Conservation (phyloP, 768 basidiomycete species). For the Leucosporidium yakuticum region DNA sequence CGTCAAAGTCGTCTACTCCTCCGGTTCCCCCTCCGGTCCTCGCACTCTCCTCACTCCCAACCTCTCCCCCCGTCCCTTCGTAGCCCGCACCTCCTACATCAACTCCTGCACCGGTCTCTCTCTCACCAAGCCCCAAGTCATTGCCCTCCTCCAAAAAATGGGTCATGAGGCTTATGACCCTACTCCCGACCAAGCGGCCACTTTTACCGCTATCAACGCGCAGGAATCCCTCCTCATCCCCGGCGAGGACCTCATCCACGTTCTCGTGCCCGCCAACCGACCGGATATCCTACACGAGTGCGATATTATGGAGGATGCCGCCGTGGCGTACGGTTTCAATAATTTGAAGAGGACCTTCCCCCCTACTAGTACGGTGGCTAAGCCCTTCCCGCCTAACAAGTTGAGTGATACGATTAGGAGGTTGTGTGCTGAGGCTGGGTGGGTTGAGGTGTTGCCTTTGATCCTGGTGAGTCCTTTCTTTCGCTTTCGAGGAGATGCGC, state of each 20-base stretch:
- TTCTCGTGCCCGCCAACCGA: conserved; percentile 84
- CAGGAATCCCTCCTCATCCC: conserved; percentile 17
- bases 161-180: conserved; percentile 53
- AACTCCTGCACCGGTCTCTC: conserved; percentile 89
- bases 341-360: conserved; percentile 90
- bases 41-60: conserved; percentile 70
- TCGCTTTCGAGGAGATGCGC: neutral
- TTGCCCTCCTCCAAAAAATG: conserved; percentile 75
- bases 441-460: conserved; percentile 89
- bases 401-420: conserved; percentile 77
- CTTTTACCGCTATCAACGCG: conserved; percentile 23
- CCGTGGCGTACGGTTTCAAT: conserved; percentile 97
- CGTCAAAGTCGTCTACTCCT: conserved; percentile 69
- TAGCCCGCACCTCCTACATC: conserved; percentile 79
- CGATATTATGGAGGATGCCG: conserved; percentile 96
- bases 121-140: conserved; percentile 61
- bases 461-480: conserved; percentile 62
- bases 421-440: conserved; percentile 92
- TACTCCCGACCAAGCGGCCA: neutral
- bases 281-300: conserved; percentile 98
- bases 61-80: conserved; percentile 63
- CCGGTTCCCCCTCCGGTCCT: conserved; percentile 55
- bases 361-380: conserved; percentile 85
- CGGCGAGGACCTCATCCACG: conserved; percentile 58
- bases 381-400: conserved; percentile 81